Conservation (phyloP, 2,329 filamentous ascomycete species). For the Neofusicoccum ribis region DNA sequence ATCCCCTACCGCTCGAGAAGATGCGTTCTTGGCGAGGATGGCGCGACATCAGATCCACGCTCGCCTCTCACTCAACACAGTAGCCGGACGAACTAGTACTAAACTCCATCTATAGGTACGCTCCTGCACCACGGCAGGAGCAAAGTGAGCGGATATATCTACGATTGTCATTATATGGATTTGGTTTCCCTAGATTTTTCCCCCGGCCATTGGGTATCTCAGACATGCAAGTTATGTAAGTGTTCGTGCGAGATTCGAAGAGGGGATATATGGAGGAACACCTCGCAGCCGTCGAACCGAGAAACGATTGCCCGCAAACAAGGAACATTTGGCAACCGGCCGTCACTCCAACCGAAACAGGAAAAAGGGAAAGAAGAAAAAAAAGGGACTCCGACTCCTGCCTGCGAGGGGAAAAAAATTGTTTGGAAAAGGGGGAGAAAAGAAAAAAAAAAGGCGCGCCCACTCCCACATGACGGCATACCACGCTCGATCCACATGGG, state of each 20-base stretch:
- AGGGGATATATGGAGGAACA: neutral
- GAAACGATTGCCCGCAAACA: neutral
- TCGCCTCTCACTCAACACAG: no score
- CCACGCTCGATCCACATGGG: neutral
- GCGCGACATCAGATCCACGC: no score
- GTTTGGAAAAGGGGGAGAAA: neutral
- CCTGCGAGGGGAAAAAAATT: neutral
- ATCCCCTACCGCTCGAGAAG: no score
- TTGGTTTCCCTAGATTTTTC: neutral
- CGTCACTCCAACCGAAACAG: neutral
- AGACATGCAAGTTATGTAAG: conserved; percentile 11
- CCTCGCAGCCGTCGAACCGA: no score
- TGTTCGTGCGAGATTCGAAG: neutral
- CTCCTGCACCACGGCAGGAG: no score
- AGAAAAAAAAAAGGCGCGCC: neutral
- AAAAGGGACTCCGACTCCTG: neutral
- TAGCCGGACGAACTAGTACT: no score
- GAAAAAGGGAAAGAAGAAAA: neutral
- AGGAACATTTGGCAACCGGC: no score
- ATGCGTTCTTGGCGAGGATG: no score
- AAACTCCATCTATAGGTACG: no score
- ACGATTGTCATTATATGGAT: conserved; percentile 8
- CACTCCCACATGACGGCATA: neutral
- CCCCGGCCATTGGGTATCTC: conserved; percentile 13
- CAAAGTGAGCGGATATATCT: neutral